Evolutionary conservation across 2,329 filamentous ascomycete species (phyloP), one percentile per base, ranked within the genome.

Genomic region (Balansia obtecta): DNA sequence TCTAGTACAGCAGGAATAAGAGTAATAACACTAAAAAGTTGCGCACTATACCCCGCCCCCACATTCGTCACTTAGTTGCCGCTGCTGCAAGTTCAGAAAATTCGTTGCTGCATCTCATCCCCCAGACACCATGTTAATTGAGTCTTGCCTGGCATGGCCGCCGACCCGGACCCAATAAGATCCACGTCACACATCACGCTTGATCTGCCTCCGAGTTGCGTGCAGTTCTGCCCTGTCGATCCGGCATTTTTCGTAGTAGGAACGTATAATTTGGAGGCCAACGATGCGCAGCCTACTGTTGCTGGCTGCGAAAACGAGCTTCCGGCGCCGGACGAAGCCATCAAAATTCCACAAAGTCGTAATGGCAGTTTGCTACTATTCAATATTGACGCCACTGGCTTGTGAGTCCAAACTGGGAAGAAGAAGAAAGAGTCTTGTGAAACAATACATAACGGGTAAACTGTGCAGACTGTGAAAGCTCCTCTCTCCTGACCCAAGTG

Each of bases 281-380:
- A 72, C 46, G 59, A 58, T 1, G 54, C 50, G 32, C 53, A 56
- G 8, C 56, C 61, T 15, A 39, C 9, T 13, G 27, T 51, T 59
- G 3, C 56, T 57, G 16, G 18, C 34, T 2, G 40, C 12, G 13
- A 56, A 54, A 3, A 55, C 58, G 30, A 58, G 59, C 58, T 18
- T 30, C 34, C 39, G 22, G 46, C 50, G 60, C 55, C 20, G 49
- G 15, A 33, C 22, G 30, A 16, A 6, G 10, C 34, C 55, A 4
- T 42, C 5, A 67, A 64, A 41, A 69, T 71, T 55, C 57, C 71
- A 1, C 85, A 89, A 61, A 77, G 68, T 46, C 82, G 88, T 40
- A 85, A 82, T 54, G 88, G 88, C 2, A 89, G 83, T 62, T 67
- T 95, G 33, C 65, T 88, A 16, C 69, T 91, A 2, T 86, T 85